These are phyloP conservation scores for Claviceps monticola DNA, from an alignment of 2,329 filamentous ascomycete species.

Conservation along the genomic window DNA sequence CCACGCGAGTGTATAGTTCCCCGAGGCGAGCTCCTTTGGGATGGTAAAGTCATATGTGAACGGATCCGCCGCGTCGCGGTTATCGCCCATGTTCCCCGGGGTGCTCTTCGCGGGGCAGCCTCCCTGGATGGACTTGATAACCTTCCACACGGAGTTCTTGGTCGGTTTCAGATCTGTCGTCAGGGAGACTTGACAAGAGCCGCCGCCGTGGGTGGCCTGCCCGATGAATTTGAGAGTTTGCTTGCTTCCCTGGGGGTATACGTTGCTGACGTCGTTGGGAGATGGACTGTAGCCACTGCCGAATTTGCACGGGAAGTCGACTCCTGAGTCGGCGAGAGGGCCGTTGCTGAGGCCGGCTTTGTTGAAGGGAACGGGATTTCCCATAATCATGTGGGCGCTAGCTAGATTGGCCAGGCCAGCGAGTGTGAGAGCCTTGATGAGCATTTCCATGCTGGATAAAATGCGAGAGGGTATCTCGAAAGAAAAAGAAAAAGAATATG, in stretches of 20 bases:
- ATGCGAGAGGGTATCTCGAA: not conserved
- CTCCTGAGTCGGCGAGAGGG: conserved; percentile 47
- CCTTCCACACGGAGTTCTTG: conserved; percentile 61
- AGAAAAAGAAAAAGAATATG: conserved; percentile 11
- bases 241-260: conserved; percentile 33
- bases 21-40: conserved; percentile 56
- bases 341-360: conserved; percentile 33
- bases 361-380: conserved; percentile 49
- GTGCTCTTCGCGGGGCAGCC: conserved; percentile 58
- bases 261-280: conserved; percentile 35
- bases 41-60: conserved; percentile 56
- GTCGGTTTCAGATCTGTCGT: conserved; percentile 63
- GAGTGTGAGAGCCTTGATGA: conserved; percentile 33
- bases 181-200: conserved; percentile 79
- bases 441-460: conserved; percentile 26
- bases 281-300: conserved; percentile 24
- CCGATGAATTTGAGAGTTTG: conserved; percentile 51
- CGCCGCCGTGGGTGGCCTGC: conserved; percentile 71
- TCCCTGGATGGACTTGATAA: conserved; percentile 77
- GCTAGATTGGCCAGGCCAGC: conserved; percentile 44
- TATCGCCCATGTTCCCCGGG: conserved; percentile 41
- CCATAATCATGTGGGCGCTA: conserved; percentile 67
- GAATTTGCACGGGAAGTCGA: conserved; percentile 74
- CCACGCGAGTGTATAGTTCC: conserved; percentile 75
- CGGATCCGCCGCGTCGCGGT: conserved; percentile 27